Base-by-base conservation (phyloP, 495 filamentous ascomycete species). In the Neurospora sp. region DNA sequence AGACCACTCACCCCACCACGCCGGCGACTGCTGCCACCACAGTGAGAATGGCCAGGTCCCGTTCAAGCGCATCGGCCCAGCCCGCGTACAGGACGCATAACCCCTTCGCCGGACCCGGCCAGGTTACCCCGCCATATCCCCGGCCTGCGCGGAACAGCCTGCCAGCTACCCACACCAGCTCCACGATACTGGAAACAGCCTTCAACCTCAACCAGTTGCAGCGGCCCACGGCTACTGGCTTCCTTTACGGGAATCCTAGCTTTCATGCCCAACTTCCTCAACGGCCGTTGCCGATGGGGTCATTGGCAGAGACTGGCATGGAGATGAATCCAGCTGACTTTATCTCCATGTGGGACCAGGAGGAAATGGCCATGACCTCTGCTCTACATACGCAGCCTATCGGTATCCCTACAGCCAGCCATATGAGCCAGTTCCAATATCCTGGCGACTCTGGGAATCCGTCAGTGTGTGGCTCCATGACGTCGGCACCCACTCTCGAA, bases 401-500 rank as follows among this genome's bases (percentile, higher is more conserved):
- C 35, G 69, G 35, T 38, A 77, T 79, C 10, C 74, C 74, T 20
- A 61, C 73, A 8, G 69, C 76, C 1, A 35, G 3, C 74, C 76
- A 7, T 70, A 71, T 14, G 72, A 75, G 2, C 22, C 35, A 22
- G 39, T 74, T 35, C 39, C 74, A 70, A n/a, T 79, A 73, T 37
- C 65, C 70, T 16, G 53, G 37, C 8, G 59, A 70, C 70, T 75
- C 77, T 1, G 75, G 73, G 27, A 41, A 78, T 6, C 74, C 76
- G 12, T 84, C 84, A 3, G 74, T 77, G 8, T 85, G 82, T 71
- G 83, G 82, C 39, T 86, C 84, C 5, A 78, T 85, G 79, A 82
- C 82, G 18, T 84, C 84, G 47, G 82, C 78, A 27, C 80, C 84
- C 31, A 84, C 82, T 2, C 74, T 82, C 37, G 82, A 81, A 38